Evolutionary conservation across 2,329 filamentous ascomycete genomes (phyloP), one percentile per base, ranked within the genome.

Genomic region (Botrytis tulipae): DNA sequence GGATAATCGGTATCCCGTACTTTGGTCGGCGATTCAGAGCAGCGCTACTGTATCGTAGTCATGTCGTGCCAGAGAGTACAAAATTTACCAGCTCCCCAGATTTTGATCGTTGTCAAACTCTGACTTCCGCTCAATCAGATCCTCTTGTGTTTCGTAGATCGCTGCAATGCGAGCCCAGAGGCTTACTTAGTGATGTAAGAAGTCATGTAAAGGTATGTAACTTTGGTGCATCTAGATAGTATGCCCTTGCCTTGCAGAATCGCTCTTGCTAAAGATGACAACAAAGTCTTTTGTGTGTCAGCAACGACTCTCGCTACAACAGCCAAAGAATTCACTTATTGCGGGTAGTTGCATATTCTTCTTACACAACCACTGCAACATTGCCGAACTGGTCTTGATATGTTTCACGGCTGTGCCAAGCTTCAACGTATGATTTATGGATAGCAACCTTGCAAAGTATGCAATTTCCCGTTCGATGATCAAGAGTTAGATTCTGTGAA

Each of bases 351-450:
- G 66, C 72, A 73, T 70, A 54, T 63, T 62, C 29, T 57, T 59
- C 72, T 73, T 35, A 61, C 66, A 73, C 72, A 62, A 37, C 54
- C 51, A 59, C 69, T 70, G 72, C 66, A 46, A 22, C 35, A 62
- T 44, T 73, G 72, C 66, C 70, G 67, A 57, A 67, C 61, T 70
- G 66, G 65, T 37, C 54, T 63, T 70, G 72, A 54, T 69, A 59
- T 73, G 72, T 73, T 48, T n/a, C 66, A 73, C 72, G 40, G 37
- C 46, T 35, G 66, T 70, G 63, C 54, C 66, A 73, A 73, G 66
- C 72, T 73, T 46, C 22, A 73, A 70, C 72, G 72, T 73, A 73
- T 70, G 66, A 70, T 71, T 35, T 37, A 73, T 60, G 65, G 57
- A 44, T 70, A 68, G 40, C 66, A 51, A 70, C 57, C 72, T 70